phyloP scores from a whole-genome alignment of 23 red algal species.

The Gracilaria gracilis region DNA sequence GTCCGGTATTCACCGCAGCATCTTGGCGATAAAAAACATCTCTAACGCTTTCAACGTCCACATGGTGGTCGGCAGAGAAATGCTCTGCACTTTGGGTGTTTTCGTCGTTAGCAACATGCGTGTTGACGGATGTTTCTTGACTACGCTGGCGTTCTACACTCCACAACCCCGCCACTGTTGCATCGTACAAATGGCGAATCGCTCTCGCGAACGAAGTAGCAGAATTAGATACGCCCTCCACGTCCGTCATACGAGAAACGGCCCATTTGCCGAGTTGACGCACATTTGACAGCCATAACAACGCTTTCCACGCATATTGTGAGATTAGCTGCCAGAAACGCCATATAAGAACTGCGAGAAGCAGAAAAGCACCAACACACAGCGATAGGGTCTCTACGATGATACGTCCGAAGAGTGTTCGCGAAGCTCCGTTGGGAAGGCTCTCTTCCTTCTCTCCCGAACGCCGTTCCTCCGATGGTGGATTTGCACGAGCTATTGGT shows the following conservation, averaged over 20 bases:
- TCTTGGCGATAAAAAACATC: constrained; percentile 21
- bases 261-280: constrained; percentile 62
- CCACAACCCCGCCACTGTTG: constrained; percentile 5
- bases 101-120: background rate
- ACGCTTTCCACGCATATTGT: constrained; percentile 18
- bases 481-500: constrained; percentile 4
- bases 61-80: background rate
- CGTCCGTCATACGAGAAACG: constrained; percentile 8
- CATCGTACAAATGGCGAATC: constrained; percentile 15
- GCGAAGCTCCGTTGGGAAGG: constrained; percentile 24
- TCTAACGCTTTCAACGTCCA: constrained; percentile 27
- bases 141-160: constrained; percentile 22
- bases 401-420: constrained; percentile 41
- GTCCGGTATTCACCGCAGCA: background rate
- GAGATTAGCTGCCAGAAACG: constrained; percentile 68
- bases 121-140: background rate
- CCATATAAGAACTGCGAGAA: constrained; percentile 59
- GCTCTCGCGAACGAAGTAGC: background rate
- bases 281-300: constrained; percentile 59
- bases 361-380: constrained; percentile 45
- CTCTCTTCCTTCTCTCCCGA: background rate
- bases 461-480: background rate
- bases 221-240: background rate
- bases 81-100: background rate
- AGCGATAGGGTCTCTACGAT: constrained; percentile 55